Conservation (phyloP, 1,139 yeast species). For the Nakaseomyces nivariensis region DNA sequence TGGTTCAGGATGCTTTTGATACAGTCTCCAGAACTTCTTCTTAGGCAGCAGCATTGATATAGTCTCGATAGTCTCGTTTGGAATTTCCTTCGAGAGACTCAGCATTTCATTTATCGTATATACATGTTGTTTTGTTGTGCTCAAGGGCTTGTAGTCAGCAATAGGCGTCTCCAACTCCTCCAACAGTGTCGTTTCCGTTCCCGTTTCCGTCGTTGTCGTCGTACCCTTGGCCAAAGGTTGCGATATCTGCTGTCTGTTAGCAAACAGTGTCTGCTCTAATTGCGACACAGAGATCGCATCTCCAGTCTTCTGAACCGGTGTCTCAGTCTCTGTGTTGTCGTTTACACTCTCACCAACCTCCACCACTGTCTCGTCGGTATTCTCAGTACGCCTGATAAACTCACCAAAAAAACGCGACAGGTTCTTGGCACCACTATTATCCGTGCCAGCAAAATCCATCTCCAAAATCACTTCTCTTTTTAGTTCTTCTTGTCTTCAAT, state of each 20-base stretch:
- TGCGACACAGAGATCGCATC: background rate
- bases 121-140: constrained; percentile 10
- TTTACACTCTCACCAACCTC: background rate
- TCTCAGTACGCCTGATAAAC: constrained; percentile 1
- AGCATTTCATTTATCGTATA: constrained; percentile 20
- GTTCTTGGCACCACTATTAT: background rate
- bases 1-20: constrained; percentile 19
- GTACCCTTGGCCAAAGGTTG: background rate
- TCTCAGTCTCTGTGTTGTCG: background rate
- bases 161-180: background rate
- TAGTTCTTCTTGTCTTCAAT: background rate
- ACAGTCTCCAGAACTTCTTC: constrained; percentile 28
- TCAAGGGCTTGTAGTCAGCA: constrained; percentile 18
- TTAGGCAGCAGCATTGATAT: constrained; percentile 19
- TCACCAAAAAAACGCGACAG: constrained; percentile 1
- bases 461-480: too few relatives aligned
- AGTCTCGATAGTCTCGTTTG: constrained; percentile 11
- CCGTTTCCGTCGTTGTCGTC: too few relatives aligned
- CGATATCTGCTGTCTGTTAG: background rate
- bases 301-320: background rate
- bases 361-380: background rate
- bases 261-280: background rate
- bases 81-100: constrained; percentile 10
- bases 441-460: background rate
- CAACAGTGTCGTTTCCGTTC: background rate